Evolutionary conservation across 352 stramenopile species (phyloP), one percentile per base, ranked within the genome.

Genomic region (Phytophthora quininea): DNA sequence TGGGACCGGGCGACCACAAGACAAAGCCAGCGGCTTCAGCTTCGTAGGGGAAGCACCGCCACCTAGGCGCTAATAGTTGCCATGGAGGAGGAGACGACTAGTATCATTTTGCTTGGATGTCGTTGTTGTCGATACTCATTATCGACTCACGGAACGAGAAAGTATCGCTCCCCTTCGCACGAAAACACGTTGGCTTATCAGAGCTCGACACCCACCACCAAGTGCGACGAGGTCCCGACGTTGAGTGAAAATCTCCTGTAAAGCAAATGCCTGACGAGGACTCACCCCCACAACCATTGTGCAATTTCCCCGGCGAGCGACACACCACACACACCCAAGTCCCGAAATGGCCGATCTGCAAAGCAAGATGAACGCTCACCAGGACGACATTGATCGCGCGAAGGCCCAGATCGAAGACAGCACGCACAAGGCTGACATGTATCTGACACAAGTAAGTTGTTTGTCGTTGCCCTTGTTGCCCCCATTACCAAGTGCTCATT

Each of bases 391-490:
- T 8, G 56, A 76, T 29, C 68, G 63, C 33, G 69, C 87, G 9
- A 88, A 89, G 69, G 64, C 71, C 42, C 76, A 86, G 61, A 82
- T 91, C 54, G 67, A 86, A 42, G 68, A 73, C 46, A 76, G 74
- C 32, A 76, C 78, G 33, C 58, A 87, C 37, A 80, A 88, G 61
- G 81, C 83, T 47, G 81, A 85, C 48, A 65, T 55, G 3, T 91
- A 91, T 58, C 54, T 91, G 57, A 76, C 74, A 15, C 62, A 64
- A 49, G 73, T 83, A 60, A 19, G 71, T 65, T 55, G 19, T 24
- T 24, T 24, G 19, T 24, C 19, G 19, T 24, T 24, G 19, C 19
- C 19, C 19, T 24, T 24, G 19, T 24, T 24, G 19, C 19, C 19
- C 19, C 19, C 19, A 24, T 24, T 24, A 24, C 19, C 19, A 24